phyloP scores from a whole-genome alignment of 352 stramenopile species.

The Phytopythium litorale region DNA sequence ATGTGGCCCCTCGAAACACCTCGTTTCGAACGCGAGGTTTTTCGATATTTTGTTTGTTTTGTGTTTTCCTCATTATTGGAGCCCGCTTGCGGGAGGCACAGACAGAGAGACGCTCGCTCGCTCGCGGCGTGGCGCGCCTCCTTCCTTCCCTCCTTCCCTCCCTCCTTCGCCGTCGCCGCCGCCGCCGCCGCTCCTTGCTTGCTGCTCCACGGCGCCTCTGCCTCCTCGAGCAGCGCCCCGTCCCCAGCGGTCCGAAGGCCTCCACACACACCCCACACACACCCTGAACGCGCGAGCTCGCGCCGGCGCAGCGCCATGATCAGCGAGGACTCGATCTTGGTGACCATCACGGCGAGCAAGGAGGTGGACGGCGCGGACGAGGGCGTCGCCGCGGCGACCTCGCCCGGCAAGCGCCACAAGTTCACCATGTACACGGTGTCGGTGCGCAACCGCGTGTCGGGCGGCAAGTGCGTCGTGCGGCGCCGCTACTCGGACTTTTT shows the following conservation, averaged over 20 bases:
- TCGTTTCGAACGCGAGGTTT: slow-evolving; percentile 6
- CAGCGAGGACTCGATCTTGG: slow-evolving; percentile 59
- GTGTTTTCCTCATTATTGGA: too few species aligned
- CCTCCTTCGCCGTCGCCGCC: too few species aligned
- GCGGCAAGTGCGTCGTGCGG: slow-evolving; percentile 70
- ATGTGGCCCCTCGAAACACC: slow-evolving; percentile 3
- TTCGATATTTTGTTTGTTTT: background rate
- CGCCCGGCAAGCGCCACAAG: slow-evolving; percentile 42
- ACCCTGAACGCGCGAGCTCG: background rate
- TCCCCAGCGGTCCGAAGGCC: too few species aligned
- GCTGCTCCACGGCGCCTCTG: too few species aligned
- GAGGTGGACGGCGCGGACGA: slow-evolving; percentile 33
- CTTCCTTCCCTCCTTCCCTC: too few species aligned
- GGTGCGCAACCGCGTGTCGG: slow-evolving; percentile 67
- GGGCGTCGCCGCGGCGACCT: slow-evolving; percentile 9
- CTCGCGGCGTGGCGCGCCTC: too few species aligned
- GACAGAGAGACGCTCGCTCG: too few species aligned
- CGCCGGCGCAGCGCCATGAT: slow-evolving; percentile 25
- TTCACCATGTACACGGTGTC: slow-evolving; percentile 87
- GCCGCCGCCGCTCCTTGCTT: too few species aligned
- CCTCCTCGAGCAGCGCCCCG: too few species aligned
- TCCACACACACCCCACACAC: too few species aligned
- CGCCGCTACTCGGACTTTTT: slow-evolving; percentile 87
- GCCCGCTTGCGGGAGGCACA: too few species aligned
- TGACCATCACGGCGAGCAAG: slow-evolving; percentile 60